These are phyloP conservation scores for Pichia cabralensis DNA, from an alignment of 805 yeast genomes.

Conservation along the genomic window DNA sequence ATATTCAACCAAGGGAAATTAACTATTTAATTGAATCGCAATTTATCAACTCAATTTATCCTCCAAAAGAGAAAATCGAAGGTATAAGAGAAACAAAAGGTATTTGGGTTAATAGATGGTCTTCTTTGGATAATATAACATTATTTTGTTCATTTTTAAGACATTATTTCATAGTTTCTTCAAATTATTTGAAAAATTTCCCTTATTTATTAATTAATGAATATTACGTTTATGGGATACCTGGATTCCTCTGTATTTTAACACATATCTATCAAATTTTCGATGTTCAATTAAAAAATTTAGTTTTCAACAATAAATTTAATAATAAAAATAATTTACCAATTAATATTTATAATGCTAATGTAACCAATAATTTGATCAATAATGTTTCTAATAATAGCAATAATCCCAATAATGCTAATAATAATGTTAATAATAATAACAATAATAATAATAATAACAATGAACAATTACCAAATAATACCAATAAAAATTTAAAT, in stretches of 20 bases:
- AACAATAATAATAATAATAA: not conserved
- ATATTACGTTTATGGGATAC: slow-evolving; percentile 22
- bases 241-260: slow-evolving; percentile 37
- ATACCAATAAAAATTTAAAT: slow-evolving; percentile 7
- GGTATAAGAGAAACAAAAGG: slow-evolving; percentile 52
- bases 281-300: slow-evolving; percentile 16
- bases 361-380: not conserved
- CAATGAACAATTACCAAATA: slow-evolving; percentile 4
- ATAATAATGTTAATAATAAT: slow-evolving; percentile 1
- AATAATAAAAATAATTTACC: slow-evolving; percentile 1
- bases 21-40: slow-evolving; percentile 21
- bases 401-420: too few species aligned
- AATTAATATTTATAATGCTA: slow-evolving; percentile 1
- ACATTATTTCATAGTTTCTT: slow-evolving; percentile 36
- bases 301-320: slow-evolving; percentile 1
- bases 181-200: slow-evolving; percentile 15
- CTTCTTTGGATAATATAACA: slow-evolving; percentile 40
- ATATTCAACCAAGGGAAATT: slow-evolving; percentile 16
- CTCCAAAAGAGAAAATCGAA: slow-evolving; percentile 28
- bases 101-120: slow-evolving; percentile 55
- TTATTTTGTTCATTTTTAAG: slow-evolving; percentile 52
- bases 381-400: slow-evolving; percentile 6
- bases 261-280: slow-evolving; percentile 36
- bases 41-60: slow-evolving; percentile 28
- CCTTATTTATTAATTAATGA: slow-evolving; percentile 8